These are phyloP conservation scores for Hura crepitans DNA, from an alignment of 441 rosid genomes.

Conservation along the genomic window DNA sequence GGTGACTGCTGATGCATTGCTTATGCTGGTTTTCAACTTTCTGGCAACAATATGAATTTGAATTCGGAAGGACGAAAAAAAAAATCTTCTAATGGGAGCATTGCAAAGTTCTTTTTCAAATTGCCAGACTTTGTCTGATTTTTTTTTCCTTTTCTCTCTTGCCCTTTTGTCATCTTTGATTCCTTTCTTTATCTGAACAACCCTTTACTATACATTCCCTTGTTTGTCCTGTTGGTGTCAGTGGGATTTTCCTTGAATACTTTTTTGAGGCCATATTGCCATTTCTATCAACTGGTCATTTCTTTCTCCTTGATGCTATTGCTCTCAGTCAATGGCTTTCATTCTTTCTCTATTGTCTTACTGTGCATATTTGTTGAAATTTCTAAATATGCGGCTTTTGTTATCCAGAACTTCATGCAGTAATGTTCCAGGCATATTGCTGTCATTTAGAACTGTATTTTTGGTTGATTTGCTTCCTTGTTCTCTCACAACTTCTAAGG, in stretches of 20 bases:
- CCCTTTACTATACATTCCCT: neutral
- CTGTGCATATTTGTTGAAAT: neutral
- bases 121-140: neutral
- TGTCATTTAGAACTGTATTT: neutral
- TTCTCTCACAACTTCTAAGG: neutral
- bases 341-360: neutral
- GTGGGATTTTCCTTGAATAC: neutral
- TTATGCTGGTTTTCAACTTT: neutral
- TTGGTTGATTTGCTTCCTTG: neutral
- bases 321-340: neutral
- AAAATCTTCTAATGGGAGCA: neutral
- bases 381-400: neutral
- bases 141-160: neutral
- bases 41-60: neutral
- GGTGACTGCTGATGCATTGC: neutral
- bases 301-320: neutral
- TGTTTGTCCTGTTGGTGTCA: neutral
- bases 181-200: neutral
- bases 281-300: neutral
- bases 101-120: neutral
- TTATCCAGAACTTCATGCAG: neutral
- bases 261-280: neutral
- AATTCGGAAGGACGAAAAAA: neutral
- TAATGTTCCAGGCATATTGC: neutral
- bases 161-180: neutral